A percentile compares a stretch with the other conserved stretches of the same genome.
Evolutionary conservation across 805 yeast species (phyloP).

Genomic region (Starmerella vitae): DNA sequence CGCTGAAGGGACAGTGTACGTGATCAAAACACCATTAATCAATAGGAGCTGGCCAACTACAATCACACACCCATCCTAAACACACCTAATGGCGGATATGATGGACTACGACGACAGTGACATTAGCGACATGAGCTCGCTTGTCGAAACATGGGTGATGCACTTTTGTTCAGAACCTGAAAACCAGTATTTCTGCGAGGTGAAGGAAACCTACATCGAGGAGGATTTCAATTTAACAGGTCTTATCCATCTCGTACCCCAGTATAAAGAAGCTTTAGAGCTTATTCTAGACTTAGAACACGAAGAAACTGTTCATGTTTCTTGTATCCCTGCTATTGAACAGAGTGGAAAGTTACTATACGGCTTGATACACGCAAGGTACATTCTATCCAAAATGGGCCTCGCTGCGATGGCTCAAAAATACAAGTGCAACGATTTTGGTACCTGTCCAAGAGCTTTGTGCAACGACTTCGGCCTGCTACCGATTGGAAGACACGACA

Average conservation of each 20-base stretch:
- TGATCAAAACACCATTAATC: too few species aligned
- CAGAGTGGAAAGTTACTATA: constrained; percentile 85
- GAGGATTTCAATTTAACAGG: constrained; percentile 96
- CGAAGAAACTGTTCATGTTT: constrained; percentile 38
- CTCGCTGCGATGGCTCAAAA: constrained; percentile 77
- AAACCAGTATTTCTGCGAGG: constrained; percentile 85
- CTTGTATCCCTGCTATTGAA: constrained; percentile 63
- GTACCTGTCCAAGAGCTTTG: constrained; percentile 76
- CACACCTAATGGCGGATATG: constrained; percentile 6
- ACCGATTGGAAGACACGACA: constrained; percentile 84
- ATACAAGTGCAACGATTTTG: constrained; percentile 78
- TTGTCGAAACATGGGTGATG: constrained; percentile 46
- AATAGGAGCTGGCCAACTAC: too few species aligned
- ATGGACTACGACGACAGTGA: constrained; percentile 17
- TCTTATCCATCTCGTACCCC: constrained; percentile 69
- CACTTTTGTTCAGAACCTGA: constrained; percentile 67
- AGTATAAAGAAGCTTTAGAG: constrained; percentile 82
- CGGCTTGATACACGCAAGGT: constrained; percentile 90
- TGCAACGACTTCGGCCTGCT: constrained; percentile 83
- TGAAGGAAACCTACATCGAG: constrained; percentile 81
- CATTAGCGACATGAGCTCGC: constrained; percentile 15
- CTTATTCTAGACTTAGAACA: constrained; percentile 77
- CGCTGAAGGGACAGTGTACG: too few species aligned
- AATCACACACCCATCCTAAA: too few species aligned
- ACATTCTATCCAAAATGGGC: constrained; percentile 78